Percentiles rank a stretch among this genome's conserved stretches.
Conservation (phyloP, 495 filamentous ascomycete species). For the Echria macrotheca region DNA sequence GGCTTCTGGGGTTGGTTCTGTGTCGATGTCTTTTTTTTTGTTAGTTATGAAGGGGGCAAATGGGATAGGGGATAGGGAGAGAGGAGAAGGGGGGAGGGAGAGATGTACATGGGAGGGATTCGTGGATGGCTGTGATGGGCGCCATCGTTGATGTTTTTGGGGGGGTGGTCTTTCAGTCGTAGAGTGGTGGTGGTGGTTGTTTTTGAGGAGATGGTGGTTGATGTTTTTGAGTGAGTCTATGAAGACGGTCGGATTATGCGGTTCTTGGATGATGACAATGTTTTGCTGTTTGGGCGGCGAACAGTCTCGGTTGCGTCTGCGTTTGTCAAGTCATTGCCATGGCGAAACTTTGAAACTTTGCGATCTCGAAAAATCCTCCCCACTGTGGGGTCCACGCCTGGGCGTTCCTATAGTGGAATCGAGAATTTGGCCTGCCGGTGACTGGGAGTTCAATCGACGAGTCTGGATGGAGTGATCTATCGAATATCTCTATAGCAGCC, state of each 20-base stretch:
- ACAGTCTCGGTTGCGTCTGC: neutral
- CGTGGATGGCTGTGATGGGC: conserved; percentile 65
- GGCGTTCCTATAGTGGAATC: neutral
- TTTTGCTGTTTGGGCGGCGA: no score
- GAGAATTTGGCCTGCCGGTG: no score
- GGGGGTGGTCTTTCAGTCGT: neutral
- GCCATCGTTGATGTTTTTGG: conserved; percentile 51
- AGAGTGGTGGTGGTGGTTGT: neutral
- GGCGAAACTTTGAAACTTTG: no score
- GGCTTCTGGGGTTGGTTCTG: conserved; percentile 53
- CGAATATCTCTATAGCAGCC: no score
- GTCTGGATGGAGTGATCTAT: no score
- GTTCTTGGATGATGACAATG: no score
- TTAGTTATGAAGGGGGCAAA: conserved; percentile 7
- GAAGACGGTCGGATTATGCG: neutral
- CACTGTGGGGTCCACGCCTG: conserved; percentile 7
- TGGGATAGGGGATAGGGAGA: no score
- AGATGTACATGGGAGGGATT: conserved; percentile 77
- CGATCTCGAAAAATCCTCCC: conserved; percentile 2
- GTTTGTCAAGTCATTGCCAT: neutral
- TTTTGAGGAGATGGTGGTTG: neutral
- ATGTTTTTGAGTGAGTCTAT: neutral
- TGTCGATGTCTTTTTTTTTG: conserved; percentile 60
- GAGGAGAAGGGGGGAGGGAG: neutral
- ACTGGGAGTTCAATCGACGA: no score